These are phyloP conservation scores for Fusarium falciforme DNA, from an alignment of 2,329 filamentous ascomycete species.

Conservation along the genomic window DNA sequence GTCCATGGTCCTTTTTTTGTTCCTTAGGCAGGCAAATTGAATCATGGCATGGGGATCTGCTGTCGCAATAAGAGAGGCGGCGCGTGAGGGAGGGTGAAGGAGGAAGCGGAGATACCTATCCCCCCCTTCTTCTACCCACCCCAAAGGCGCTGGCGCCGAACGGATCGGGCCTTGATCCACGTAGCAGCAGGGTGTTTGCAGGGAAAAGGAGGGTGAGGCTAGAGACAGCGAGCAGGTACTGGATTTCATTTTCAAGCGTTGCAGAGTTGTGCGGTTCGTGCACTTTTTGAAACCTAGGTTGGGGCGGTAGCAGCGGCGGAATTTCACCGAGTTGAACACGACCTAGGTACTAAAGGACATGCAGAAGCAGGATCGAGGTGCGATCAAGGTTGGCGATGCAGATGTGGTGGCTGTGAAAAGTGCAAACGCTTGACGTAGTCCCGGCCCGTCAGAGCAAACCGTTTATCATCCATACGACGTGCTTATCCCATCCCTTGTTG, in stretches of 20 bases:
- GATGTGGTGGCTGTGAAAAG: constrained; percentile 6
- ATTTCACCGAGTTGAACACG: constrained; percentile 9
- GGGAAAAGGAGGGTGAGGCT: constrained; percentile 27
- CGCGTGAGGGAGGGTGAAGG: constrained; percentile 15
- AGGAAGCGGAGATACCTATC: constrained; percentile 14
- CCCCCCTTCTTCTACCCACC: neutral
- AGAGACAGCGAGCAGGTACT: constrained; percentile 11
- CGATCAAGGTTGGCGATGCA: constrained; percentile 31
- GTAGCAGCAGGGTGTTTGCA: constrained; percentile 35
- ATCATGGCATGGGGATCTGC: neutral
- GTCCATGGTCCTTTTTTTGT: neutral
- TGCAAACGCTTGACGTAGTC: constrained; percentile 31
- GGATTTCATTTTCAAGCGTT: constrained; percentile 21
- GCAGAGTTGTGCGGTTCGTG: constrained; percentile 6
- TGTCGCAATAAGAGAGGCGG: neutral
- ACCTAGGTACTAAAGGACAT: neutral
- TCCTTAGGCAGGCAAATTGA: constrained; percentile 19
- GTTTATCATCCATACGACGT: constrained; percentile 16
- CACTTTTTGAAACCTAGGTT: neutral
- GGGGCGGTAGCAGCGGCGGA: constrained; percentile 3
- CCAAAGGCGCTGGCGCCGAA: constrained; percentile 30
- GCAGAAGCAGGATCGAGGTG: constrained; percentile 10
- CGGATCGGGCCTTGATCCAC: constrained; percentile 46
- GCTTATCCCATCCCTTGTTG: constrained; percentile 9
- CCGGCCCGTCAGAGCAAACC: constrained; percentile 11